Percentiles rank a stretch among this genome's conserved stretches.
Conservation (phyloP, 768 basidiomycete genomes). For the Suillus sp. region DNA sequence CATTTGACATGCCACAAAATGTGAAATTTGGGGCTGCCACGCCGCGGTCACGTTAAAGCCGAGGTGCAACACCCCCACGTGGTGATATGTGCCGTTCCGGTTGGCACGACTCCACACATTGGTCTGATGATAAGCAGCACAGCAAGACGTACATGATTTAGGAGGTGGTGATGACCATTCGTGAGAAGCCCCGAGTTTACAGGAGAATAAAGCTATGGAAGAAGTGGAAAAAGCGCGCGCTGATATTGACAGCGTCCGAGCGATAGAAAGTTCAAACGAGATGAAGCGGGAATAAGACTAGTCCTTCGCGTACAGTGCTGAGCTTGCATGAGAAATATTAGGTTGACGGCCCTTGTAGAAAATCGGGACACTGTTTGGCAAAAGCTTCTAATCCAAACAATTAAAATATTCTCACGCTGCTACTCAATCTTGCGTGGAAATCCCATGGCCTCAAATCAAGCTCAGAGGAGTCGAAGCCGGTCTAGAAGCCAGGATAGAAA, state of each 20-base stretch:
- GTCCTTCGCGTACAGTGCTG: neutral
- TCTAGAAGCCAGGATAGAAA: slow-evolving; percentile 21
- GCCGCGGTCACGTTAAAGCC: slow-evolving; percentile 1
- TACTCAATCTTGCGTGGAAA: neutral
- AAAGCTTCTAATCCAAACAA: slow-evolving; percentile 34
- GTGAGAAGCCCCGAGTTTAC: neutral
- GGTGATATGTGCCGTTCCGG: neutral
- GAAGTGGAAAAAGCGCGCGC: neutral
- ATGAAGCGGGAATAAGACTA: slow-evolving; percentile 2
- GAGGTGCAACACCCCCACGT: neutral
- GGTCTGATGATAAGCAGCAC: neutral
- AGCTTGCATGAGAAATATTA: neutral
- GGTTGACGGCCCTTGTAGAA: neutral
- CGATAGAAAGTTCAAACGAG: neutral
- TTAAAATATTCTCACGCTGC: neutral
- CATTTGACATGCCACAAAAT: slow-evolving; percentile 1
- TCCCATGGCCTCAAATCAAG: slow-evolving; percentile 25
- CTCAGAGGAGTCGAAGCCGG: slow-evolving; percentile 24
- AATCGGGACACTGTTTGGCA: slow-evolving; percentile 26
- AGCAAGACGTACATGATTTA: neutral
- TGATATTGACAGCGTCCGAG: neutral
- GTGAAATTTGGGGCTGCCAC: neutral
- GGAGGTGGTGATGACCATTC: neutral
- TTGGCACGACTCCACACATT: neutral
- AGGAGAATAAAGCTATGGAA: neutral